Percentiles rank a stretch among this genome's conserved stretches.
These are phyloP conservation scores for Rhododendron williamsianum DNA, from an alignment of 148 eudicot genomes.

Conservation along the genomic window DNA sequence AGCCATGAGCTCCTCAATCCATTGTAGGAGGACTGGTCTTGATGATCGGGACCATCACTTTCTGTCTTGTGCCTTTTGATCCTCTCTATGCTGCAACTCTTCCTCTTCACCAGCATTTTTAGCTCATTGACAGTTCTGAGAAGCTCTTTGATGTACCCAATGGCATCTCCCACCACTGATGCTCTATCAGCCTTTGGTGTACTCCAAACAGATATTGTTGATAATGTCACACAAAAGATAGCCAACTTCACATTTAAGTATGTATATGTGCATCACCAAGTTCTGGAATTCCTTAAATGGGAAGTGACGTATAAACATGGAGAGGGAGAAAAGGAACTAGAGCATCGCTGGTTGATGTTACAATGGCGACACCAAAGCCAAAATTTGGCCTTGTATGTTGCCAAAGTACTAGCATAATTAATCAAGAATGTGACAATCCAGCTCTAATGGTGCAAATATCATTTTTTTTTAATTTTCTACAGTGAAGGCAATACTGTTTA, in stretches of 20 bases:
- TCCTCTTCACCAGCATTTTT: slow-evolving; percentile 59
- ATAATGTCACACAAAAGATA: not conserved
- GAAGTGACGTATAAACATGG: not conserved
- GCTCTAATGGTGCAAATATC: not conserved
- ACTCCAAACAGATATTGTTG: not conserved
- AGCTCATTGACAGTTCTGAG: slow-evolving; percentile 61
- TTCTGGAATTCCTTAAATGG: not conserved
- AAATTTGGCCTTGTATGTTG: not conserved
- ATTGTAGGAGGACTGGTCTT: slow-evolving; percentile 24
- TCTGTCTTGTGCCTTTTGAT: slow-evolving; percentile 55
- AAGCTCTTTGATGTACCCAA: slow-evolving; percentile 66
- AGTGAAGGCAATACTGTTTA: not conserved
- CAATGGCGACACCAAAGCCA: not conserved
- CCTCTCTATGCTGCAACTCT: slow-evolving; percentile 51
- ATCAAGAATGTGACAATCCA: not conserved
- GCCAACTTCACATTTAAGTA: not conserved
- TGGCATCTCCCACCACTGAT: slow-evolving; percentile 74
- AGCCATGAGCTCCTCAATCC: slow-evolving; percentile 80
- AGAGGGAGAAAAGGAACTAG: not conserved
- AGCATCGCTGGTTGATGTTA: not conserved
- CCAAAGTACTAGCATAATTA: not conserved
- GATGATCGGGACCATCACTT: slow-evolving; percentile 33
- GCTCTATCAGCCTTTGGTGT: slow-evolving; percentile 56
- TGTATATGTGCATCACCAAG: not conserved
- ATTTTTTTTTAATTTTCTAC: not conserved